Base-by-base conservation (phyloP, 768 basidiomycete genomes). In the Boletus reticuloceps region DNA sequence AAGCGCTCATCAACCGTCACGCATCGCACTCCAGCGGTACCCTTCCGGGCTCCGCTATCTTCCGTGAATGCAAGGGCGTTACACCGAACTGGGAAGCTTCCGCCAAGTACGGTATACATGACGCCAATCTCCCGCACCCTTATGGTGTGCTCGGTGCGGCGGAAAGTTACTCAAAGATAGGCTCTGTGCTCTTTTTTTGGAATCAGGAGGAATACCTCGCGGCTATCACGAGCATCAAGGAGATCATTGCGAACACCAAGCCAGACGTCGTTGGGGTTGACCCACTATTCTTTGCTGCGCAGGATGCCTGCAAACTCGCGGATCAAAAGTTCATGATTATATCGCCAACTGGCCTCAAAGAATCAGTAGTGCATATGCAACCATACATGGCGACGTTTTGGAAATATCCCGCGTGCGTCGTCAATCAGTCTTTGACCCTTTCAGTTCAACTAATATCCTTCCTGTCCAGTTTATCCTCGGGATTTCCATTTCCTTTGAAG, bases 401-500 rank as follows among this genome's bases (percentile, higher is more conserved):
- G 55, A 61, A 58, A 39, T 61, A 56, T 42, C 49, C 43, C 9
- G 9, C 1, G 55, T 61, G 1, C 20, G 55, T 57, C 44, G 2
- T 22, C 6, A 11, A 11, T 27, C 10, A 10, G 2, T 45, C 11
- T 48, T 32, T 34, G 5, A 1, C 20, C 32, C 11, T 36, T 25
- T 41, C 27, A 13, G 11, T 6, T 11, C 34, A 8, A 12, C 34
- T 49, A 3, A 54, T 29, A 6, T 7, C 12, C 25, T 31, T 20
- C 39, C n/a, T 7, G 5, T 7, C 13, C 10, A 57, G 60, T 13
- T 4, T 53, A 4, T 36, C 51, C 22, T 61, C 60, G 5, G 60
- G 55, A 19, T 46, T 51, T 37, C 29, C 43, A 17, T 61, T 39
- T 14, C 61, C 61, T 6, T 45, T 58, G n/a, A 46, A 61, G 29